Percentiles rank a stretch among this genome's conserved stretches.
These are phyloP conservation scores for Aspergillus aculeatus DNA, from an alignment of 2,329 filamentous ascomycete genomes.

Conservation along the genomic window DNA sequence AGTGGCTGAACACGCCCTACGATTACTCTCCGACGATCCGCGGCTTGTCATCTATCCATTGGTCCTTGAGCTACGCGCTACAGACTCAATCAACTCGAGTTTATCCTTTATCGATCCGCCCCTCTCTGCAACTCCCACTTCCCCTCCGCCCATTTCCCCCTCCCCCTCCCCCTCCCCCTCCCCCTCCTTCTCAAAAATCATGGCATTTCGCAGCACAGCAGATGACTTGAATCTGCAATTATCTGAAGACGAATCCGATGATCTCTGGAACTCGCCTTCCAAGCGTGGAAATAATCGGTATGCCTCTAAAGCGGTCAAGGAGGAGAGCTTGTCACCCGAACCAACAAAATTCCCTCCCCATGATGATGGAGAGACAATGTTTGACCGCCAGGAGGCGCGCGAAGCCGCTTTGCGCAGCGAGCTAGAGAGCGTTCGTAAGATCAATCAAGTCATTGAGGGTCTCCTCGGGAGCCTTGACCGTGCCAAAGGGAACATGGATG, in stretches of 20 bases:
- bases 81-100: neutral
- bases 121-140: neutral
- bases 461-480: constrained; percentile 46
- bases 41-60: neutral
- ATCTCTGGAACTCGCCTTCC: constrained; percentile 60
- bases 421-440: constrained; percentile 75
- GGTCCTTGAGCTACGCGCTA: neutral
- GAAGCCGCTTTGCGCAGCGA: constrained; percentile 75
- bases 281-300: constrained; percentile 36
- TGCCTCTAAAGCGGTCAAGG: constrained; percentile 38
- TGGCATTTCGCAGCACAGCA: constrained; percentile 39
- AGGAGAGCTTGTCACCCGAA: constrained; percentile 29
- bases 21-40: neutral
- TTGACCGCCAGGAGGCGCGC: constrained; percentile 65
- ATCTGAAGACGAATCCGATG: constrained; percentile 57
- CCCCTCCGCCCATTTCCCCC: neutral
- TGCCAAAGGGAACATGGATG: constrained; percentile 52
- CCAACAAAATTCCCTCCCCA: constrained; percentile 35
- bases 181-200: constrained; percentile 10
- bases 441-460: constrained; percentile 81
- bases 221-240: constrained; percentile 54
- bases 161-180: neutral
- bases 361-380: constrained; percentile 54
- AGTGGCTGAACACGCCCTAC: constrained; percentile 7
- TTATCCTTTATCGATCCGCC: neutral